Evolutionary conservation across 1,139 yeast species (phyloP).

Genomic region (Casaregolazyma suthepensis): DNA sequence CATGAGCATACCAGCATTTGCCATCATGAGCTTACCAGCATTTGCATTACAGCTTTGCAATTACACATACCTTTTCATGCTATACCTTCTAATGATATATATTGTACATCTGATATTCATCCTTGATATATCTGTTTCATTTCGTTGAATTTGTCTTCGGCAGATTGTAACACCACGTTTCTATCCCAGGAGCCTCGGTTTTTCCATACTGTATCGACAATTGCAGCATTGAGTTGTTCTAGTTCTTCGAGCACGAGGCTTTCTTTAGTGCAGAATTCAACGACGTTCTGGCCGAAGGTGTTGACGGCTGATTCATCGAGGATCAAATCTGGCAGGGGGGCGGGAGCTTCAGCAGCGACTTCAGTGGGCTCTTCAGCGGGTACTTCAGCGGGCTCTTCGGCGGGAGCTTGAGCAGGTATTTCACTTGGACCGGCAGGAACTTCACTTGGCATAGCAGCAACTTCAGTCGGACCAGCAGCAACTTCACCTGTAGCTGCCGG

Average conservation of each 20-base stretch:
- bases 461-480: no score
- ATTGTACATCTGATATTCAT: not conserved
- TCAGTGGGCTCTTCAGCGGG: not conserved
- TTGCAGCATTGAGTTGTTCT: constrained; percentile 64
- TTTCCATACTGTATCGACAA: constrained; percentile 73
- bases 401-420: no score
- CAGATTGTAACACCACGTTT: constrained; percentile 28
- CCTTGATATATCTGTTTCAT: constrained; percentile 6
- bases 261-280: constrained; percentile 36
- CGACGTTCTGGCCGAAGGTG: constrained; percentile 30
- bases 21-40: not conserved
- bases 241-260: constrained; percentile 59
- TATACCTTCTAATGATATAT: not conserved
- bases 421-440: no score
- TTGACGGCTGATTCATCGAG: constrained; percentile 24
- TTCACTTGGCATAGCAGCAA: no score
- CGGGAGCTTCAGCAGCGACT: constrained; percentile 11
- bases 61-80: not conserved
- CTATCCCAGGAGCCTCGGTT: constrained; percentile 66
- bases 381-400: no score
- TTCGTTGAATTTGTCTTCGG: constrained; percentile 13
- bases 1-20: not conserved
- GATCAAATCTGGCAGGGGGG: constrained; percentile 16
- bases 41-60: no score
- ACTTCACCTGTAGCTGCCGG: no score